Evolutionary conservation across 2,329 filamentous ascomycete species (phyloP).

Genomic region (Leptographium lundbergii): DNA sequence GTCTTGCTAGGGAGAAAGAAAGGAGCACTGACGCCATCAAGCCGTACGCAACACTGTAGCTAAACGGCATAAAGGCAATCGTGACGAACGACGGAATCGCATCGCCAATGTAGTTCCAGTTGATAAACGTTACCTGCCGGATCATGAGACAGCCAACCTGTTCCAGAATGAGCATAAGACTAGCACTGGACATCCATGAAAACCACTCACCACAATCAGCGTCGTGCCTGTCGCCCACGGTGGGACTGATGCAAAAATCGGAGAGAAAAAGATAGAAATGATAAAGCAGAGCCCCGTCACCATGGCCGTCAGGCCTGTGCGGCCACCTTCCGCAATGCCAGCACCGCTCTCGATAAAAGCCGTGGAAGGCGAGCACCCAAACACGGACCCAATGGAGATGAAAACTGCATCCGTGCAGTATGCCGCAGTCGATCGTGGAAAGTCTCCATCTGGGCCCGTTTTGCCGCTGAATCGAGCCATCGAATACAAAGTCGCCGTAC

Average conservation of each 20-base stretch:
- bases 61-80: constrained; percentile 64
- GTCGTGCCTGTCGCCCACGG: constrained; percentile 69
- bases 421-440: constrained; percentile 71
- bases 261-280: constrained; percentile 60
- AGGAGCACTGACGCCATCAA: constrained; percentile 47
- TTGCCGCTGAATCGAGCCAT: constrained; percentile 61
- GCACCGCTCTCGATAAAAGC: constrained; percentile 66
- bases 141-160: constrained; percentile 69
- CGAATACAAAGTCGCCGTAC: constrained; percentile 66
- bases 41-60: constrained; percentile 66
- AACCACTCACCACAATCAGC: constrained; percentile 44
- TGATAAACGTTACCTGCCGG: constrained; percentile 59
- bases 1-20: neutral
- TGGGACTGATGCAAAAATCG: constrained; percentile 64
- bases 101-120: constrained; percentile 66
- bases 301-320: constrained; percentile 60
- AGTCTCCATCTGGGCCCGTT: constrained; percentile 55
- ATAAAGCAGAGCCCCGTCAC: constrained; percentile 58
- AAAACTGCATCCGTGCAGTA: constrained; percentile 60
- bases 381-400: constrained; percentile 57
- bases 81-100: constrained; percentile 65
- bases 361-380: constrained; percentile 60
- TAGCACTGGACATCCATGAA: neutral
- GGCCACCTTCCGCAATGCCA: constrained; percentile 62
- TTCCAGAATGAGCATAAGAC: neutral